phyloP scores from a whole-genome alignment of 805 yeast genomes.

The Pichia thaimueangensis region DNA sequence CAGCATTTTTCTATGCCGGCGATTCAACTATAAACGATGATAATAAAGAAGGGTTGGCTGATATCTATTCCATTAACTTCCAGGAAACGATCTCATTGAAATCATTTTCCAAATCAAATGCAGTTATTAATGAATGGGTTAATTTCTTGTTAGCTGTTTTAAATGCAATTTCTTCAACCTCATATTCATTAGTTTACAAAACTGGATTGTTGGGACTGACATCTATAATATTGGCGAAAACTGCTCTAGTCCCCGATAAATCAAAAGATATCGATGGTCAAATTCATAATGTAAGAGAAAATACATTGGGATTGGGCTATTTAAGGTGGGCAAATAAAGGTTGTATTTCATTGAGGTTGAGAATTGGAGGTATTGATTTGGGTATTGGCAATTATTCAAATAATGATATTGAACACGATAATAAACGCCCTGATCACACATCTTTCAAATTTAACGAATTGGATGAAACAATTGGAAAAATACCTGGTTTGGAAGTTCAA shows the following conservation, averaged over 20 bases:
- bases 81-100: slow-evolving; percentile 47
- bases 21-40: slow-evolving; percentile 1
- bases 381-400: slow-evolving; percentile 2
- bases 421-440: background rate
- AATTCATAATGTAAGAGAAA: slow-evolving; percentile 33
- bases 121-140: slow-evolving; percentile 31
- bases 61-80: slow-evolving; percentile 37
- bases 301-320: slow-evolving; percentile 51
- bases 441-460: slow-evolving; percentile 1
- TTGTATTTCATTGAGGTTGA: slow-evolving; percentile 41
- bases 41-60: slow-evolving; percentile 17
- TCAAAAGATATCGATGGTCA: slow-evolving; percentile 25
- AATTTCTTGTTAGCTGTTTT: slow-evolving; percentile 20
- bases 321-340: slow-evolving; percentile 62
- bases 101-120: slow-evolving; percentile 34
- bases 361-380: slow-evolving; percentile 31
- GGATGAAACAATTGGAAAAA: slow-evolving; percentile 16
- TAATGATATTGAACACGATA: background rate
- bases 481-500: slow-evolving; percentile 29
- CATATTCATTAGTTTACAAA: slow-evolving; percentile 34
- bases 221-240: slow-evolving; percentile 36
- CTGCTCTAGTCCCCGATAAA: slow-evolving; percentile 13
- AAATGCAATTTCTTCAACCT: slow-evolving; percentile 12
- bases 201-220: slow-evolving; percentile 49
- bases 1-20: slow-evolving; percentile 10